Base-by-base conservation (phyloP, 805 yeast species). In the Ascoidea tarda region DNA sequence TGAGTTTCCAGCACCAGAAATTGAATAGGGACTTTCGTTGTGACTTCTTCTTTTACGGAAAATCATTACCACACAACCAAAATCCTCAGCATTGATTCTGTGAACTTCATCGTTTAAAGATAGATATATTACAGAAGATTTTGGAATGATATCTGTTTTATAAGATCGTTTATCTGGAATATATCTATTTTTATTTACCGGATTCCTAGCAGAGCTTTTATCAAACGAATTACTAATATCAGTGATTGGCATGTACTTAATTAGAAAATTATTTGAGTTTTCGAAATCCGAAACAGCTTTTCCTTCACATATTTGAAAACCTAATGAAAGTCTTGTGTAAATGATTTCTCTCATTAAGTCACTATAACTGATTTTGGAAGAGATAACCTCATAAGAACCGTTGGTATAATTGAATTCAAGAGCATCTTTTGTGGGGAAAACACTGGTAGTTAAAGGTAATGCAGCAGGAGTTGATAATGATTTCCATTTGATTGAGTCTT, bases 381-480 rank as follows among this genome's bases (percentile, higher is more conserved):
- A 52, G 6, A 49, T 49, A 32, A 54, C 51, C 31, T 54, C 57
- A 46, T 56, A 54, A 28, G 32, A 48, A 28, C 21, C 49, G 14
- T 49, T 45, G 6, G 32, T 33, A 33, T 55, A 55, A 6, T 46
- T 46, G n/a, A 45, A 42, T 32, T 50, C 49, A 33, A 90, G 81
- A 53, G 87, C 89, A 5, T 72, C 70, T 10, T 73, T 68, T 0
- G 82, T 65, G 0, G 98, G 97, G 60, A 90, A 90, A 6, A 83
- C 73, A 1, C 84, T 78, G 0, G 95, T 81, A 1, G 88, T 81
- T 0, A 87, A 70, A 0, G 99, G 99, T 32, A 93, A 70, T 5
- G 95, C 84, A 0, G 98, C 97, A 0, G 99, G 99, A 0, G 96
- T 80, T 12, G 89, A 83, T 51, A 95, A 73, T 0, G 98, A 90